Evolutionary conservation across 352 stramenopile species (phyloP).

Genomic region (Globisporangium viniferum): DNA sequence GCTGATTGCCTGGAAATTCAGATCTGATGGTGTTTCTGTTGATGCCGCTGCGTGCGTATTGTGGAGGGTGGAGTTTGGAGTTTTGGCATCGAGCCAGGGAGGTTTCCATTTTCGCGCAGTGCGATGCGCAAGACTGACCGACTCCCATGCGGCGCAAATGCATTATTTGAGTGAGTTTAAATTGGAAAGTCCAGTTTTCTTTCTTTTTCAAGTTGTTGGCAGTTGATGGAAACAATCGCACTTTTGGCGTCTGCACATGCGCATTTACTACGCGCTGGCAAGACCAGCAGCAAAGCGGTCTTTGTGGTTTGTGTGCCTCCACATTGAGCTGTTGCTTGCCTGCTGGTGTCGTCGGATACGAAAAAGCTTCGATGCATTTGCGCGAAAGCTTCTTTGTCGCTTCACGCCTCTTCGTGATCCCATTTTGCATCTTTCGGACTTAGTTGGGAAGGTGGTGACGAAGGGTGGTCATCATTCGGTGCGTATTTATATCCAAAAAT

Average conservation of each 20-base stretch:
- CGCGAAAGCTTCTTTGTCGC: background rate
- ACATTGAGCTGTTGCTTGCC: too few relatives aligned
- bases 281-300: background rate
- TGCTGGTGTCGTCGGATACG: too few relatives aligned
- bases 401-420: background rate
- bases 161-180: background rate
- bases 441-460: background rate
- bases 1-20: conserved; percentile 3
- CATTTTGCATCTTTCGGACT: background rate
- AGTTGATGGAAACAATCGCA: background rate
- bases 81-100: background rate
- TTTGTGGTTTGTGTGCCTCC: too few relatives aligned
- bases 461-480: background rate
- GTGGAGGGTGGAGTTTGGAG: background rate
- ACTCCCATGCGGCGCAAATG: background rate
- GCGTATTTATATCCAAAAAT: background rate
- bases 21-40: background rate
- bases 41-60: background rate
- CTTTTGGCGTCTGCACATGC: background rate
- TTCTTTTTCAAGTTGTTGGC: background rate
- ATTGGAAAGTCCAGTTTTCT: background rate
- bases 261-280: background rate
- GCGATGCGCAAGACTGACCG: background rate
- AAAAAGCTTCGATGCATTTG: background rate
- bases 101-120: conserved; percentile 8